These are phyloP conservation scores for Xylariaceae sp. DNA, from an alignment of 2,329 filamentous ascomycete genomes.

Conservation along the genomic window DNA sequence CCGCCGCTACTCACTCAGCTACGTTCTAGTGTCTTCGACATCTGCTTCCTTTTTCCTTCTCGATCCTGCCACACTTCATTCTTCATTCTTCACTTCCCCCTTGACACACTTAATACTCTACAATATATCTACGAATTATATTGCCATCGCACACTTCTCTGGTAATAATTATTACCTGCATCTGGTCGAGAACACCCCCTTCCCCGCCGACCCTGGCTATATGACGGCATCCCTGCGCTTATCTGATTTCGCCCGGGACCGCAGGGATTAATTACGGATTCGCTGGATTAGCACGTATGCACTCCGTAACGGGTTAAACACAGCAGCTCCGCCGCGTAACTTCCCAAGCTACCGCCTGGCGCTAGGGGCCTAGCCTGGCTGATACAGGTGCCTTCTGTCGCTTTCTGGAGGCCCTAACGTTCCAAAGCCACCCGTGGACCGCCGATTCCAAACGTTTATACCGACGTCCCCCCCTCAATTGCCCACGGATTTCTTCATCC, in stretches of 20 bases:
- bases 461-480: background rate
- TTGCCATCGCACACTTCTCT: background rate
- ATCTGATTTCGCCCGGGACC: background rate
- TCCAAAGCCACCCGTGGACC: too few relatives aligned
- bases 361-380: background rate
- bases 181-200: background rate
- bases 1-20: too few relatives aligned
- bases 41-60: background rate
- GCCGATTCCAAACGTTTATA: background rate
- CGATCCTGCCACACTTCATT: background rate
- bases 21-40: too few relatives aligned
- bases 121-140: too few relatives aligned
- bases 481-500: background rate
- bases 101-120: too few relatives aligned
- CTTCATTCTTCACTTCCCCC: background rate
- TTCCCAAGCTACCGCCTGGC: background rate
- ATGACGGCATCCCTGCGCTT: background rate
- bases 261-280: background rate
- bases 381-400: too few relatives aligned
- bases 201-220: background rate
- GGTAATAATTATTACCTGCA: background rate
- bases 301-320: too few relatives aligned
- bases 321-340: conserved; percentile 7
- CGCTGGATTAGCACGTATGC: too few relatives aligned
- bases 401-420: too few relatives aligned